Base-by-base conservation (phyloP, 78 protist genomes). In the Goniomonas avonlea region DNA sequence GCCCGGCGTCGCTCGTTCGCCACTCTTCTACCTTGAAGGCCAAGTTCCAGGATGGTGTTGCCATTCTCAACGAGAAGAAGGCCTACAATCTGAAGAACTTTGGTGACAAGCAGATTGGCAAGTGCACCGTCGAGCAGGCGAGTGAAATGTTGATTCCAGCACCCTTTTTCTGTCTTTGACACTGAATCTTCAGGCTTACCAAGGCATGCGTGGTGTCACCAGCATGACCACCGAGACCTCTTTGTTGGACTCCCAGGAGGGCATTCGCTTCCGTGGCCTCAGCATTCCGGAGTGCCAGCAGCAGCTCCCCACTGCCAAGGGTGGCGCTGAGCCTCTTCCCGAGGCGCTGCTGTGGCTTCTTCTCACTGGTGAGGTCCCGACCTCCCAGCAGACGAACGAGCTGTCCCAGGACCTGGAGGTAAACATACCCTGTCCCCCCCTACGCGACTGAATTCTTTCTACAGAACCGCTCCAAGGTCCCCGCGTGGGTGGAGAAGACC, bases 141-240 rank as follows among this genome's bases (percentile, higher is more conserved):
- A 18, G 11, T 53, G 4, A 4, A 18, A 21, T 53, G 5, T 53
- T 53, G 11, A 53, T 21, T 45, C 53, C 8, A 21, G 9, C 60
- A 18, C 60, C 60, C 60, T 17, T 53, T 25, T 53, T 11, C 32
- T 53, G n/a, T 53, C 32, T 11, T 21, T 53, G 60, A 4, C 60
- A 5, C 60, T 21, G 4, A 53, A 4, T 53, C 60, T 53, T 53
- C 73, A 80, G 91, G 91, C 94, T 25, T 94, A 92, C 86, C 94
- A 94, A 43, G 98, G 98, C 73, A 91, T 91, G 95, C 92, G 98
- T 61, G 89, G 90, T 53, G 90, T 94, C 86, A 91, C 88, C 86
- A 73, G 94, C 23, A 79, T 94, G 68, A 87, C 91, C 31, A 81
- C 88, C 60, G 98, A 94, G 86, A 93, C 95, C 21, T 92, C 96